Evolutionary conservation across 1,284 basidiomycete species (phyloP), one percentile per base, ranked within the genome.

Genomic region (Erythrobasidium hasegawianum): DNA sequence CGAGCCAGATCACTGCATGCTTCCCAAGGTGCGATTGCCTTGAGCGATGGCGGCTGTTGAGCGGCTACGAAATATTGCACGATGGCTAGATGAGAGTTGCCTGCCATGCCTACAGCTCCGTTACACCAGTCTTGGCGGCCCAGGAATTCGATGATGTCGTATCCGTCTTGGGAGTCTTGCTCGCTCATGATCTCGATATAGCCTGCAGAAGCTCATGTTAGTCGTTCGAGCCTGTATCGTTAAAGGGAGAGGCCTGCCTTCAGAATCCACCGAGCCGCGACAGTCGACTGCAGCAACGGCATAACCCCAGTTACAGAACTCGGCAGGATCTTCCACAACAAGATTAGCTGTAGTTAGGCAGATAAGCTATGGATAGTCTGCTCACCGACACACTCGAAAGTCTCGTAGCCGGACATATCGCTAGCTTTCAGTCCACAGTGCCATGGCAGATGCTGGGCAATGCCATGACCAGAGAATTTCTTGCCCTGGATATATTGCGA

Each of bases 241-340:
- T n/a, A n/a, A n/a, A n/a, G n/a, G n/a, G n/a, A n/a, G n/a, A n/a
- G n/a, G n/a, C n/a, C n/a, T 33, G 11, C 68, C 71, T 40, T 72
- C 69, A 45, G 70, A 61, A 20, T 71, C 45, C 24, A 54, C 53
- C 14, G 61, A 41, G 16, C 67, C 67, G 8, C 67, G 39, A 14
- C 52, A n/a, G 52, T 74, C 74, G 45, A 73, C 68, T 39, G 70
- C 72, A 33, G 72, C 61, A 16, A 75, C 61, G 2, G 73, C 74
- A 45, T 74, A 75, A 0, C 75, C 74, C 7, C 71, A 59, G 5
- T 69, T 57, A 50, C 67, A 68, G 68, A 68, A 74, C 29, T 68
- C 61, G 10, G 74, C 74, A 24, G 75, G 74, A 67, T 88, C 78
- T 54, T 72, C 11, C 5, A 33, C 5, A 5, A 33, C 33, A 33